These are phyloP conservation scores for Basidiobolus meristosporus DNA, from an alignment of 371 early-diverging fungal species.

Conservation along the genomic window DNA sequence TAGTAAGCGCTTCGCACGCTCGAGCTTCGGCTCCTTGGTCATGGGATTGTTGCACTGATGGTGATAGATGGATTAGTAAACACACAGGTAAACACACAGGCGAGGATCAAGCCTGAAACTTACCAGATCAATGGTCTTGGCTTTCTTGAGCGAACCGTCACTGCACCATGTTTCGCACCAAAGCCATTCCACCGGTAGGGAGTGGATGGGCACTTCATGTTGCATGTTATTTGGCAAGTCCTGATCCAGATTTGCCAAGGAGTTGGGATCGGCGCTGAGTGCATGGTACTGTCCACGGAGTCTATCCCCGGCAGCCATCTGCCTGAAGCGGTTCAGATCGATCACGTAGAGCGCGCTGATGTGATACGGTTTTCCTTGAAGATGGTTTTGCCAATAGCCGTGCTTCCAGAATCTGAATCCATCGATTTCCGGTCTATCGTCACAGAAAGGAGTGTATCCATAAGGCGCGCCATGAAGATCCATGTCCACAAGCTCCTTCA, in stretches of 20 bases:
- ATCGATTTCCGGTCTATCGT: conserved; percentile 80
- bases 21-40: conserved; percentile 91
- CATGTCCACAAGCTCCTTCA: conserved; percentile 75
- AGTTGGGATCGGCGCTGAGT: conserved; percentile 69
- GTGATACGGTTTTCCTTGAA: conserved; percentile 82
- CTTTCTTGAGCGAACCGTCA: conserved; percentile 53
- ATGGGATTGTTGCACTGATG: conserved; percentile 88
- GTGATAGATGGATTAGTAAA: neutral
- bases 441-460: conserved; percentile 91
- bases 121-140: conserved; percentile 92
- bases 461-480: conserved; percentile 85
- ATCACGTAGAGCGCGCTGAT: conserved; percentile 90
- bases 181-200: conserved; percentile 88
- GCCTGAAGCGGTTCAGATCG: conserved; percentile 77
- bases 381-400: conserved; percentile 84
- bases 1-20: conserved; percentile 73
- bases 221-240: conserved; percentile 94
- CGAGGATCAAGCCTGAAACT: conserved; percentile 6
- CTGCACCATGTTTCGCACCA: conserved; percentile 97
- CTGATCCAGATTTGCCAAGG: conserved; percentile 88
- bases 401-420: conserved; percentile 92
- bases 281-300: conserved; percentile 84
- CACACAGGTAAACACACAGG: neutral
- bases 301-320: conserved; percentile 82
- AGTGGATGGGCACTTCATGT: conserved; percentile 72